These are phyloP conservation scores for Aquilaria yunnanensis DNA, from an alignment of 345 rosid genomes.

Conservation along the genomic window DNA sequence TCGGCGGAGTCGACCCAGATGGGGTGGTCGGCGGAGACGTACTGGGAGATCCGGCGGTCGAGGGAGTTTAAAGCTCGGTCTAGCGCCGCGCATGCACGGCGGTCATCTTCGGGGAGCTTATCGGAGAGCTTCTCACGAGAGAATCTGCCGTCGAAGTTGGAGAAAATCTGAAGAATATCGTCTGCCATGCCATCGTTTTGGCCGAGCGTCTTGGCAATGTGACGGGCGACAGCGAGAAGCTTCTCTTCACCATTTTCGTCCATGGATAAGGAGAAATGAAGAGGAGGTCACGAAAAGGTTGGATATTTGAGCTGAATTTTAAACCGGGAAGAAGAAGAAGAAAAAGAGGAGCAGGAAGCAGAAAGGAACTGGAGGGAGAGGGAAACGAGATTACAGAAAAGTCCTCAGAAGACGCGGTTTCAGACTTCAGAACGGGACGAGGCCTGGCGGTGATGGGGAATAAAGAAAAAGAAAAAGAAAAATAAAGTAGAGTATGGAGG, in stretches of 20 bases:
- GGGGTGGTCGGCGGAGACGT: constrained; percentile 51
- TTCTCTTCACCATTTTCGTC: constrained; percentile 89
- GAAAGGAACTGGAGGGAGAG: neutral
- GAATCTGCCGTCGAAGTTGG: constrained; percentile 81
- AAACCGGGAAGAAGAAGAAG: neutral
- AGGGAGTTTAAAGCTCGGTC: constrained; percentile 45
- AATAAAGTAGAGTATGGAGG: too few species aligned
- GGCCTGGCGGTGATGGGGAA: too few species aligned
- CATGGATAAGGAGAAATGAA: neutral
- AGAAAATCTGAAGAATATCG: constrained; percentile 87
- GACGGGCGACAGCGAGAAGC: constrained; percentile 79
- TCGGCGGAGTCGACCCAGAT: constrained; percentile 86
- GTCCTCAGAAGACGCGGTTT: constrained; percentile 24
- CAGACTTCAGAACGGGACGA: too few species aligned
- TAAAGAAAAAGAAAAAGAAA: too few species aligned
- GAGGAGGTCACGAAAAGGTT: neutral
- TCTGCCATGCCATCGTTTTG: constrained; percentile 77
- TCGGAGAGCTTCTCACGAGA: constrained; percentile 74
- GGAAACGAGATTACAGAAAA: constrained; percentile 9
- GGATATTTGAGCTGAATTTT: constrained; percentile 1
- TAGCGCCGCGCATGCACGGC: constrained; percentile 37
- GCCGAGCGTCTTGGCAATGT: constrained; percentile 90
- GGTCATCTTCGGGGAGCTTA: constrained; percentile 31
- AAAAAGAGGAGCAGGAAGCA: neutral
- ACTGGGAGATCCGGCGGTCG: constrained; percentile 71